Percentiles rank a stretch among this genome's conserved stretches.
These are phyloP conservation scores for Pterulicium gracile DNA, from an alignment of 1,284 basidiomycete genomes.

Conservation along the genomic window DNA sequence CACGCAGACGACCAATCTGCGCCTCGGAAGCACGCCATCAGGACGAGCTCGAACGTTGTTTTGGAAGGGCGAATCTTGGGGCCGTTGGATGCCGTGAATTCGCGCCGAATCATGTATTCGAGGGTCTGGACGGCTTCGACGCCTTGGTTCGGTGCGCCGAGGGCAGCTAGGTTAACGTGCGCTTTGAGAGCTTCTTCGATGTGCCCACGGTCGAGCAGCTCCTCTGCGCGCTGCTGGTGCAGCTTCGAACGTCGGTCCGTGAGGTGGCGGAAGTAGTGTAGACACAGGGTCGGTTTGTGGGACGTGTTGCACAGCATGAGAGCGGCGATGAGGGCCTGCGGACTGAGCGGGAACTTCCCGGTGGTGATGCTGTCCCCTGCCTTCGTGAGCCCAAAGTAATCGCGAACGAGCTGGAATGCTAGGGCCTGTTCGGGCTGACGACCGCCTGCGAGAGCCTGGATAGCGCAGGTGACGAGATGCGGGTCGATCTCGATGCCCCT, in stretches of 20 bases:
- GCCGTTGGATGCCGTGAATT: slow-evolving; percentile 24
- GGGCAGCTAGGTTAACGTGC: slow-evolving; percentile 29
- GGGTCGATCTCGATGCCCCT: slow-evolving; percentile 39
- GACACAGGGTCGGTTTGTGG: slow-evolving; percentile 32
- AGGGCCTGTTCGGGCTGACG: slow-evolving; percentile 44
- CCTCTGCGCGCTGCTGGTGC: slow-evolving; percentile 25
- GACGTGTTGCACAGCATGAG: slow-evolving; percentile 44
- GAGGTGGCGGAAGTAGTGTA: slow-evolving; percentile 48
- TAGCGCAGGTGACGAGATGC: slow-evolving; percentile 33
- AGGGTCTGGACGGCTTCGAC: slow-evolving; percentile 20
- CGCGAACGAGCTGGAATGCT: slow-evolving; percentile 48
- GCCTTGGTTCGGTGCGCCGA: slow-evolving; percentile 17
- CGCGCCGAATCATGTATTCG: slow-evolving; percentile 52
- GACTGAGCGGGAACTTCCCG: slow-evolving; percentile 27
- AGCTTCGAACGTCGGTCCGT: not conserved
- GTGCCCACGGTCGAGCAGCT: slow-evolving; percentile 34
- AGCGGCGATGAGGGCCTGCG: slow-evolving; percentile 37
- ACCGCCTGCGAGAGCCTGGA: slow-evolving; percentile 44
- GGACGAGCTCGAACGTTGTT: slow-evolving; percentile 43
- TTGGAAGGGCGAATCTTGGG: slow-evolving; percentile 35
- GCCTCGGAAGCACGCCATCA: slow-evolving; percentile 46
- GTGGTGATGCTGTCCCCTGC: slow-evolving; percentile 28
- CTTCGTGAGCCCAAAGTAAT: slow-evolving; percentile 50
- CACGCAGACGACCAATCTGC: slow-evolving; percentile 49
- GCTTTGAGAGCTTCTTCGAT: slow-evolving; percentile 49